Evolutionary conservation across 305 asterid species (phyloP).

Genomic region (Fraxinus albicans): DNA sequence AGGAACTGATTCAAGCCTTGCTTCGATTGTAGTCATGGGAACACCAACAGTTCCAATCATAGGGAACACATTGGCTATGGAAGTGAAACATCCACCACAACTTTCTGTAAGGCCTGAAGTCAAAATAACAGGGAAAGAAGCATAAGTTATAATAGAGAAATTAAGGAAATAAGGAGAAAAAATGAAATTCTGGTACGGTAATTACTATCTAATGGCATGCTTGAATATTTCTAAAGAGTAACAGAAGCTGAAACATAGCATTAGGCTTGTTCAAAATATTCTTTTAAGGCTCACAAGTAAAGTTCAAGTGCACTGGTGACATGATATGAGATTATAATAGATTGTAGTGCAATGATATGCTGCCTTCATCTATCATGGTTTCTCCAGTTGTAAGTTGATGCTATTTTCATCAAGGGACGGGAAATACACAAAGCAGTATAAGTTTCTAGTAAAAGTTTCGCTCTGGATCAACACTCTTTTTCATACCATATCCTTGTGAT

Average conservation of each 20-base stretch:
- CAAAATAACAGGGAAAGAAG: background rate
- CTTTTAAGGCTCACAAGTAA: background rate
- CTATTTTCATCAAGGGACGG: background rate
- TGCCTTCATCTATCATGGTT: background rate
- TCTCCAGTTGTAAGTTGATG: background rate
- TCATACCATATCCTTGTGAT: conserved; percentile 85
- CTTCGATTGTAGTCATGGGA: conserved; percentile 85
- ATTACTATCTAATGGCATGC: background rate
- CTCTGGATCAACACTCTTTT: background rate
- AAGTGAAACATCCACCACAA: conserved; percentile 80
- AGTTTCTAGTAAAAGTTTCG: background rate
- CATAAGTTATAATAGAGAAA: background rate
- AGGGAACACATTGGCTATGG: conserved; percentile 65
- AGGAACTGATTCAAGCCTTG: conserved; percentile 87
- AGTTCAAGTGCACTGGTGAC: background rate
- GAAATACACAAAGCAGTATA: background rate
- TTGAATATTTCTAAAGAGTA: background rate
- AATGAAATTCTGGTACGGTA: background rate
- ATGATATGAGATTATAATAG: background rate
- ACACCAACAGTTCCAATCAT: conserved; percentile 92
- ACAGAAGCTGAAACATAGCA: background rate
- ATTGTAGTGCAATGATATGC: background rate
- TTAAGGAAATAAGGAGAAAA: background rate
- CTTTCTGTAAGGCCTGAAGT: conserved; percentile 82
- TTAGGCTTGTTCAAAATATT: background rate